Percentiles rank a stretch among this genome's conserved stretches.
Conservation (phyloP, 2,329 filamentous ascomycete species). For the Tolypocladium ovalisporum region DNA sequence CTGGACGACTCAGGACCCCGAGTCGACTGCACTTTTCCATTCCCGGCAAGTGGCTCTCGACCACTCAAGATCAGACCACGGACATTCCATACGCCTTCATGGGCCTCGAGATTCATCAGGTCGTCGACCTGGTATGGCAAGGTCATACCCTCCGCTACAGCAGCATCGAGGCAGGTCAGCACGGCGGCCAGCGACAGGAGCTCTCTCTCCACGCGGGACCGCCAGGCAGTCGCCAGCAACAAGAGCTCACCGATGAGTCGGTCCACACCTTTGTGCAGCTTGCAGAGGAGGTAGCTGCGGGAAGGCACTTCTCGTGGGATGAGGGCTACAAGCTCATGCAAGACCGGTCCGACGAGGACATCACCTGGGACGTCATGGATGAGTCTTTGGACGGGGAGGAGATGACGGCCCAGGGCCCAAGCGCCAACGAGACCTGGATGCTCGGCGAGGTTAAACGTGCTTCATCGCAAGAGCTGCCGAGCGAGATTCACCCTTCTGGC, state of each 20-base stretch:
- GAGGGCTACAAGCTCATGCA: constrained; percentile 17
- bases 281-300: constrained; percentile 18
- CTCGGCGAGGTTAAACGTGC: not conserved
- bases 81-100: constrained; percentile 29
- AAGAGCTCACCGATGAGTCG: not conserved
- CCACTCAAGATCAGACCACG: not conserved
- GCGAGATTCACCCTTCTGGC: not conserved
- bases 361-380: constrained; percentile 15
- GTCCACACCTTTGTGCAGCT: constrained; percentile 13
- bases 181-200: constrained; percentile 39
- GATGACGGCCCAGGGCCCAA: not conserved
- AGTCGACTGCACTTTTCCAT: constrained; percentile 17
- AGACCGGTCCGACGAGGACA: constrained; percentile 13
- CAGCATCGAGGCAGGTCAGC: constrained; percentile 38
- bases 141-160: constrained; percentile 39
- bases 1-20: constrained; percentile 29
- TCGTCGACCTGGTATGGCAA: constrained; percentile 28
- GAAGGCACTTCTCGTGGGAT: constrained; percentile 23
- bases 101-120: constrained; percentile 41
- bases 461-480: not conserved
- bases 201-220: constrained; percentile 26
- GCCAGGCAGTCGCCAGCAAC: not conserved
- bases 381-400: constrained; percentile 10
- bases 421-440: not conserved
- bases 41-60: constrained; percentile 11